Evolutionary conservation across 2,329 filamentous ascomycete species (phyloP), one percentile per base, ranked within the genome.

Genomic region (Tympanopsis confertula): DNA sequence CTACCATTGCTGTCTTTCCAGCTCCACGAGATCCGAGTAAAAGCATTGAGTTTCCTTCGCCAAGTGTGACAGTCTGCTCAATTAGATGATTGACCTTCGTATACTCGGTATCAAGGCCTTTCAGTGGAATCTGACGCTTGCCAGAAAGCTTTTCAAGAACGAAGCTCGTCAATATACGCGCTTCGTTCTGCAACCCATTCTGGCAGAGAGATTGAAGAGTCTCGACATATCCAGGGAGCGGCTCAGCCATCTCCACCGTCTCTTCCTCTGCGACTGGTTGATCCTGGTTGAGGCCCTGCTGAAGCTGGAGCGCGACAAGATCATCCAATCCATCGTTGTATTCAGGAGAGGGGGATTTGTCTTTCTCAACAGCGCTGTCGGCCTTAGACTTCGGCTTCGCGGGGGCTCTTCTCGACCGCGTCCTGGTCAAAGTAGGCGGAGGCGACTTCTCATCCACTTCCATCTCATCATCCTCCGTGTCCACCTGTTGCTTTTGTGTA

Each of bases 11-110:
- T 3, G 78, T 76, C 54, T 86, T 86, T 19, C 80, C 81, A 47
- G 68, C 73, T 2, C 80, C 81, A 47, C 80, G 66, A 5, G 78
- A 71, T n/a, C 81, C 81, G 39, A 84, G 78, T 5, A 86, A 55
- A 18, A 85, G 68, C 66, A 85, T 75, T 3, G 79, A 83, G 50
- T 85, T 86, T 13, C 80, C 81, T 53, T 86, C 81, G 20, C 81
- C 80, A 7, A 77, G 69, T 1, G 71, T 66, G 24, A 86, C 66
- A 0, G 80, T 85, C 41, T 84, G 75, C 42, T 74, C 66, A 18
- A 85, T 57, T 2, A 85, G 55, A 37, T 77, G 70, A 41, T 74
- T 62, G 5, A 84, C 74, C 44, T 81, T 78, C 37, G 49, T 43
- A 42, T 53, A 45, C 38, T 51, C 54, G 17, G 56, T 54, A 20